Evolutionary conservation across 768 basidiomycete genomes (phyloP).

Genomic region (Naganishia vishniacii): DNA sequence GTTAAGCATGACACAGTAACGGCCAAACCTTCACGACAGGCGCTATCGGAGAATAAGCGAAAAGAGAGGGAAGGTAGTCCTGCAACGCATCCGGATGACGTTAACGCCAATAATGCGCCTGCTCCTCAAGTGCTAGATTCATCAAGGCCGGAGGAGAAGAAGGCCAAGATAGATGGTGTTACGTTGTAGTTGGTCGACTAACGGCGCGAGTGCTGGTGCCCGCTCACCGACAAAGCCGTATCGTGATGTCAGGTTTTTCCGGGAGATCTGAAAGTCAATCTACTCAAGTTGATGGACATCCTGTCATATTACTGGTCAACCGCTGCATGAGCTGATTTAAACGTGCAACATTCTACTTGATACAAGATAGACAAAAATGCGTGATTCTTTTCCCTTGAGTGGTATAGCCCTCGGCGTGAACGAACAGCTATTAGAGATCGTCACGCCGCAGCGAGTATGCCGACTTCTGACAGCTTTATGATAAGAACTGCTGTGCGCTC

Average conservation of each 20-base stretch:
- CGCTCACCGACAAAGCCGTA: too few relatives aligned
- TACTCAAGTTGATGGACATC: too few relatives aligned
- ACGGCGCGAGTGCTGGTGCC: too few relatives aligned
- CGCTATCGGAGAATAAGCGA: slow-evolving; percentile 5
- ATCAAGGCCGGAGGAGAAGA: slow-evolving; percentile 17
- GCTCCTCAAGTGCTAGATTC: neutral
- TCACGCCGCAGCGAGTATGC: too few relatives aligned
- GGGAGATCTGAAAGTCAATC: too few relatives aligned
- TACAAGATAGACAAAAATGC: neutral
- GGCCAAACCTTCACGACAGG: too few relatives aligned
- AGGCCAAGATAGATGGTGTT: slow-evolving; percentile 12
- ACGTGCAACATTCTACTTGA: neutral
- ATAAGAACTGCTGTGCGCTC: neutral
- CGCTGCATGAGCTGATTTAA: neutral
- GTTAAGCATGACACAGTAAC: neutral
- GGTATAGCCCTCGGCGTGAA: neutral
- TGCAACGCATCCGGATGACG: too few relatives aligned
- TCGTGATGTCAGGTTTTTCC: too few relatives aligned
- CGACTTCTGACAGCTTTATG: neutral
- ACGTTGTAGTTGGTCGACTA: neutral
- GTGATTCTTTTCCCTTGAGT: neutral
- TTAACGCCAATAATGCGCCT: neutral
- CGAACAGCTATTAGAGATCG: too few relatives aligned
- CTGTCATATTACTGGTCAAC: neutral
- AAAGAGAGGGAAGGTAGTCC: slow-evolving; percentile 14